Evolutionary conservation across 805 yeast genomes (phyloP).

Genomic region (Wickerhamiella brachini): DNA sequence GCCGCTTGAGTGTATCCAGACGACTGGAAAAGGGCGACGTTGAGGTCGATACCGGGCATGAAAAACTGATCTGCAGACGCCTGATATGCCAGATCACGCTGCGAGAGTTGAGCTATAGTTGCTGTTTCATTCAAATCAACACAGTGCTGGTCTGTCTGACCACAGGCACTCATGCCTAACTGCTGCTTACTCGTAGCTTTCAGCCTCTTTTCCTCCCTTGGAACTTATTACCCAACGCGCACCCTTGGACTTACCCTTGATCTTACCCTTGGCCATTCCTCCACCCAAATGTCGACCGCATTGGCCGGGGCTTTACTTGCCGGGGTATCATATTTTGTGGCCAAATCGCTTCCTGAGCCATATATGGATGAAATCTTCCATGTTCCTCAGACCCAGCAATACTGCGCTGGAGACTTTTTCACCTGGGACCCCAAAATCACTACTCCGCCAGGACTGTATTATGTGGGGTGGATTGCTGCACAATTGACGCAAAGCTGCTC

Average conservation of each 20-base stretch:
- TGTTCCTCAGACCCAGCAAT: slow-evolving; percentile 59
- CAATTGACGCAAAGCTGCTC: slow-evolving; percentile 6
- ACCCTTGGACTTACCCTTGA: too few relatives aligned
- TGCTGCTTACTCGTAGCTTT: too few relatives aligned
- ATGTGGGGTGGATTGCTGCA: slow-evolving; percentile 18
- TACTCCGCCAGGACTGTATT: slow-evolving; percentile 89
- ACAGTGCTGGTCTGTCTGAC: slow-evolving; percentile 13
- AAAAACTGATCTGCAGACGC: slow-evolving; percentile 24
- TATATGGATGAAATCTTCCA: slow-evolving; percentile 72
- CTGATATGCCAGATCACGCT: slow-evolving; percentile 24
- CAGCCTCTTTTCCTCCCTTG: too few relatives aligned
- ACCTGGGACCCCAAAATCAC: slow-evolving; percentile 84
- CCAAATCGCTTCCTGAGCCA: slow-evolving; percentile 13
- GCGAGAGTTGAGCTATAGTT: slow-evolving; percentile 18
- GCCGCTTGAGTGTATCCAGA: slow-evolving; percentile 22
- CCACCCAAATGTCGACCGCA: background rate
- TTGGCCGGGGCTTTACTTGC: background rate
- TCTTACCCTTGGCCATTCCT: too few relatives aligned
- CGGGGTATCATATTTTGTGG: background rate
- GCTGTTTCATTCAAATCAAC: slow-evolving; percentile 10
- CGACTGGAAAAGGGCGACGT: slow-evolving; percentile 19
- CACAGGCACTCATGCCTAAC: slow-evolving; percentile 8
- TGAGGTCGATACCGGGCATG: slow-evolving; percentile 25
- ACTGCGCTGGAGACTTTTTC: slow-evolving; percentile 45
- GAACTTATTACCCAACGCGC: too few relatives aligned